Evolutionary conservation across 1,139 yeast species (phyloP).

Genomic region (Yarrowia galli): DNA sequence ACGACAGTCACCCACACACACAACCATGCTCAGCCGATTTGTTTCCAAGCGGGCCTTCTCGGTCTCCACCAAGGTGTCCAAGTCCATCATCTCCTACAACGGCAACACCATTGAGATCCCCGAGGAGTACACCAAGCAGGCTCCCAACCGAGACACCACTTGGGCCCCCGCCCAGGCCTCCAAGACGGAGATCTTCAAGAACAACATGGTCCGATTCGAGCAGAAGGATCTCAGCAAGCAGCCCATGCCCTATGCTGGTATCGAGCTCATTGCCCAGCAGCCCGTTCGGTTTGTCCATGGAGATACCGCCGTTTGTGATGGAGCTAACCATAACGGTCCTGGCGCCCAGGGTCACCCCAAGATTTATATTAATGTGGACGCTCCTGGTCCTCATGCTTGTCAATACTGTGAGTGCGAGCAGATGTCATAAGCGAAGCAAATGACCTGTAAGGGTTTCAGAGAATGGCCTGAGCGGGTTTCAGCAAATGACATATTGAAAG

Average conservation of each 20-base stretch:
- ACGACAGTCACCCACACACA: conserved; percentile 3
- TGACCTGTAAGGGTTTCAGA: too few species aligned
- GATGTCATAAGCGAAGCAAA: neutral
- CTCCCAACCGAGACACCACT: conserved; percentile 73
- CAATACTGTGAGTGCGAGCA: conserved; percentile 64
- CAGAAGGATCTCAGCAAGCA: conserved; percentile 71
- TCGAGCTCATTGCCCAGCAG: conserved; percentile 77
- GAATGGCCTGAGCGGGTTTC: too few species aligned
- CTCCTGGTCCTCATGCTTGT: conserved; percentile 73
- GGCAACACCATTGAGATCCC: conserved; percentile 38
- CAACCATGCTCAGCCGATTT: conserved; percentile 28
- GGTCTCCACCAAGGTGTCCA: conserved; percentile 22
- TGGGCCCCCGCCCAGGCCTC: conserved; percentile 78
- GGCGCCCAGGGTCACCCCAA: conserved; percentile 87
- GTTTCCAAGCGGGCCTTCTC: conserved; percentile 36
- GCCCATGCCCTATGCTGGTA: conserved; percentile 86
- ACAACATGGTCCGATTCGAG: conserved; percentile 65
- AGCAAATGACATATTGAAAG: neutral
- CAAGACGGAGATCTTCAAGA: conserved; percentile 64
- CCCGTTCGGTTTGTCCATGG: conserved; percentile 72
- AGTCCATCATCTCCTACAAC: conserved; percentile 30
- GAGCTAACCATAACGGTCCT: conserved; percentile 57
- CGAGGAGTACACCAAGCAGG: conserved; percentile 56
- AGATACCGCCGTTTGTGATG: conserved; percentile 82
- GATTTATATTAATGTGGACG: conserved; percentile 80